Evolutionary conservation across 2,329 filamentous ascomycete species (phyloP), one percentile per base, ranked within the genome.

Genomic region (Canariomyces notabilis): DNA sequence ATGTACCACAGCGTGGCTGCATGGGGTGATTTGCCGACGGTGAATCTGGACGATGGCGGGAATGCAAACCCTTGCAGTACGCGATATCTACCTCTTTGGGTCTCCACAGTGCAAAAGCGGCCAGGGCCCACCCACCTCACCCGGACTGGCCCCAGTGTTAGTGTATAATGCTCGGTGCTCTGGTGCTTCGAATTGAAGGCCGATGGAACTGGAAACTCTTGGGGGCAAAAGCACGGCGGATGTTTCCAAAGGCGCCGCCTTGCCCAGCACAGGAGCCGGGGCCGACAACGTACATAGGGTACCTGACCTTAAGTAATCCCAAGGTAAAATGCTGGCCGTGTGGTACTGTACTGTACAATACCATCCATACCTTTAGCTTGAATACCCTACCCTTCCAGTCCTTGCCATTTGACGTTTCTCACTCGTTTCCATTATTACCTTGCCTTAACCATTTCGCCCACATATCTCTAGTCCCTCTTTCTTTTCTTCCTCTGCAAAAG

Each of bases 341-440:
- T n/a, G n/a, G n/a, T n/a, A n/a, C 41, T 46, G 45, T 35, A 22
- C 42, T 38, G 42, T 43, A 35, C 26, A 33, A 44, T 49, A 33
- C 33, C 49, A 42, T 42, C 22, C 31, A 20, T 16, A 34, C 19
- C 38, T 43, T n/a, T 29, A 42, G 26, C 38, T 40, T 39, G 36
- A 37, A n/a, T n/a, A n/a, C n/a, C 43, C 35, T 49, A 26, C 44
- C 44, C 29, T n/a, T n/a, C n/a, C n/a, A n/a, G n/a, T 50, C 46
- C 47, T 49, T 56, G 48, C 48, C 50, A 56, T 56, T 59, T 54
- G 56, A 55, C 55, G 55, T 55, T 57, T 55, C 52, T 55, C 50
- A 46, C 48, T 49, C 49, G 53, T 54, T 52, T 57, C 57, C 57
- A 57, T 58, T 59, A 52, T 57, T 58, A 48, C 54, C 45, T 52